Evolutionary conservation across 192 early-diverging fungal species (phyloP).

Genomic region (Rhizophagus clarus): DNA sequence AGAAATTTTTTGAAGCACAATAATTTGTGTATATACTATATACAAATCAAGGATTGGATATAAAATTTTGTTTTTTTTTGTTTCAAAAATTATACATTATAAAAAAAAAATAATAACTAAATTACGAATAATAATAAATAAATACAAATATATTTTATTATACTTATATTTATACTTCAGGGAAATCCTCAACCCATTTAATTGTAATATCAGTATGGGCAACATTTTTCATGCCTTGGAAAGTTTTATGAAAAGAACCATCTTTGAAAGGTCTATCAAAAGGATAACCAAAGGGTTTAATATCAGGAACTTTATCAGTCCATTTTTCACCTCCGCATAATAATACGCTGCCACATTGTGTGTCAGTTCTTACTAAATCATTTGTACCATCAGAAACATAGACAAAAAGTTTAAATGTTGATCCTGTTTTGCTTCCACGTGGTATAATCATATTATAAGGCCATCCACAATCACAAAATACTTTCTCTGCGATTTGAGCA

Average conservation of each 20-base stretch:
- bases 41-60: no score
- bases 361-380: not conserved
- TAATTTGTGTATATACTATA: no score
- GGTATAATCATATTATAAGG: constrained; percentile 17
- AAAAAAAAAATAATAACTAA: no score
- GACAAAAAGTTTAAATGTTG: constrained; percentile 7
- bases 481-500: not conserved
- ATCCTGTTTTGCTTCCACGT: constrained; percentile 1
- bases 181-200: constrained; percentile 8
- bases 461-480: constrained; percentile 16
- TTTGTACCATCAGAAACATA: constrained; percentile 9
- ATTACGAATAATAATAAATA: no score
- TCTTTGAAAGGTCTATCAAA: constrained; percentile 21
- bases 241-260: constrained; percentile 12
- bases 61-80: no score
- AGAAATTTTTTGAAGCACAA: no score
- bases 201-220: not conserved
- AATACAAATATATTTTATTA: no score
- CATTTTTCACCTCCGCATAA: constrained; percentile 13
- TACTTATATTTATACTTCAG: not conserved
- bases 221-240: constrained; percentile 3
- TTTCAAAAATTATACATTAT: no score
- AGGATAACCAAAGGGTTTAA: constrained; percentile 9
- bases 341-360: not conserved
- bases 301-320: constrained; percentile 11